Percentiles rank a stretch among this genome's conserved stretches.
These are phyloP conservation scores for Cystobasidium tubakii DNA, from an alignment of 768 basidiomycete species.

Conservation along the genomic window DNA sequence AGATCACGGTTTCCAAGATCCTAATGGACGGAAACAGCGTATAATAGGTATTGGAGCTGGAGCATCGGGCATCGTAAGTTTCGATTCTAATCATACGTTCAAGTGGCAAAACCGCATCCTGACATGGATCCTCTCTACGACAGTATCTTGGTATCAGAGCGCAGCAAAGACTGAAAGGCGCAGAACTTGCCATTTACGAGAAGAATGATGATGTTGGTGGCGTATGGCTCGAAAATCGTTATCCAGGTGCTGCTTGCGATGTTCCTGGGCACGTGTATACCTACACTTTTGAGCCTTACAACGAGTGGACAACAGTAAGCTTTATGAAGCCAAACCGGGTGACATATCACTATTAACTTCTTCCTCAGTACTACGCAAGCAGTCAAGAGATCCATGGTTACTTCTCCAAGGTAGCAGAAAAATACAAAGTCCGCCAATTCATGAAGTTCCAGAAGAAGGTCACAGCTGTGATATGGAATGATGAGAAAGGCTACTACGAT, in stretches of 20 bases:
- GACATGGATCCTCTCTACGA: not conserved
- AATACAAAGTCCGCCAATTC: conserved; percentile 22
- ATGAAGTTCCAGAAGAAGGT: conserved; percentile 4
- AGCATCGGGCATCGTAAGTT: conserved; percentile 20
- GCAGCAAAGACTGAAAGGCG: conserved; percentile 15
- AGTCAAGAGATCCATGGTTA: conserved; percentile 21
- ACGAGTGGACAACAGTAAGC: conserved; percentile 18
- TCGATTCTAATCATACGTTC: not conserved
- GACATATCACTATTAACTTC: not conserved
- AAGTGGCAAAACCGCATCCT: not conserved
- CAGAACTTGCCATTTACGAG: conserved; percentile 17
- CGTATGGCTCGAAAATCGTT: conserved; percentile 31
- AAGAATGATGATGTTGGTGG: conserved; percentile 34
- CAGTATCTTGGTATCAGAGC: conserved; percentile 16
- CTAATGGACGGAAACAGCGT: conserved; percentile 9
- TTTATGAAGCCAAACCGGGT: not conserved
- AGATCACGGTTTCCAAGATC: conserved; percentile 29
- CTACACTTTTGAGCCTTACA: conserved; percentile 16
- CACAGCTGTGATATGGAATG: conserved; percentile 18
- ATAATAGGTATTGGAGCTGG: conserved; percentile 22
- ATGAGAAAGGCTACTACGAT: conserved; percentile 14
- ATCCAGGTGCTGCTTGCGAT: conserved; percentile 31
- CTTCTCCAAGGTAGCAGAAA: conserved; percentile 13
- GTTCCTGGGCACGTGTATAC: conserved; percentile 19
- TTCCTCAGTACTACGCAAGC: conserved; percentile 20